These are phyloP conservation scores for Lotmaria passim DNA, from an alignment of 208 protist genomes.

Conservation along the genomic window DNA sequence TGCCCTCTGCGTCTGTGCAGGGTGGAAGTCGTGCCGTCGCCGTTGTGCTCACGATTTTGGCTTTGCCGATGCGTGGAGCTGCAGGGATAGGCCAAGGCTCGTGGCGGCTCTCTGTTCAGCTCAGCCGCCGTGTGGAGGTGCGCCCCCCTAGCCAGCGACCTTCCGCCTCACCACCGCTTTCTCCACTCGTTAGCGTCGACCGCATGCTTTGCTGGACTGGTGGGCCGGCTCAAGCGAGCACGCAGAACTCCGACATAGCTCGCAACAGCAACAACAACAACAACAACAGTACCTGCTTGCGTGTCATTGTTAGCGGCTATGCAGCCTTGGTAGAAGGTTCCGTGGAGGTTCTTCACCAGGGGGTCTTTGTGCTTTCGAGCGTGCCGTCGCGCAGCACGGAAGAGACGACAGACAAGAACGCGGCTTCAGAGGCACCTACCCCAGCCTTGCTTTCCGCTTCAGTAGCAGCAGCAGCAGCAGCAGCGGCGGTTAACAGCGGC, in stretches of 20 bases:
- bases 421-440: too few relatives aligned
- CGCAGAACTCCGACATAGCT: too few relatives aligned
- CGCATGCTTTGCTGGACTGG: conserved; percentile 15
- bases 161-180: not conserved
- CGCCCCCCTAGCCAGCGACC: not conserved
- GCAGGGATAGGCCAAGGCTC: too few relatives aligned
- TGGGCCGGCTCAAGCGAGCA: not conserved
- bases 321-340: not conserved
- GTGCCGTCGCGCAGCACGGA: too few relatives aligned
- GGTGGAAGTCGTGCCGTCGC: not conserved
- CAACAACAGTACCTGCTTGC: not conserved
- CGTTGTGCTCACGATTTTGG: conserved; percentile 23
- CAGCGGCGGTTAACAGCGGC: too few relatives aligned
- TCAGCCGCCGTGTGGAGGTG: conserved; percentile 7
- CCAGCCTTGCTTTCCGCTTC: not conserved
- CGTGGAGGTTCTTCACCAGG: conserved; percentile 3
- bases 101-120: conserved; percentile 24
- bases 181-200: not conserved
- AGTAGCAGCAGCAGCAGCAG: too few relatives aligned
- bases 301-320: conserved; percentile 15
- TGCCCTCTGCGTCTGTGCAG: not conserved
- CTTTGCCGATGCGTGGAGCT: not conserved
- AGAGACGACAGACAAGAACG: not conserved
- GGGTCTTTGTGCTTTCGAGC: conserved; percentile 14
- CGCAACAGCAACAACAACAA: not conserved